Evolutionary conservation across 306 rosid genomes (phyloP).

Genomic region (Adenanthera pavonina): DNA sequence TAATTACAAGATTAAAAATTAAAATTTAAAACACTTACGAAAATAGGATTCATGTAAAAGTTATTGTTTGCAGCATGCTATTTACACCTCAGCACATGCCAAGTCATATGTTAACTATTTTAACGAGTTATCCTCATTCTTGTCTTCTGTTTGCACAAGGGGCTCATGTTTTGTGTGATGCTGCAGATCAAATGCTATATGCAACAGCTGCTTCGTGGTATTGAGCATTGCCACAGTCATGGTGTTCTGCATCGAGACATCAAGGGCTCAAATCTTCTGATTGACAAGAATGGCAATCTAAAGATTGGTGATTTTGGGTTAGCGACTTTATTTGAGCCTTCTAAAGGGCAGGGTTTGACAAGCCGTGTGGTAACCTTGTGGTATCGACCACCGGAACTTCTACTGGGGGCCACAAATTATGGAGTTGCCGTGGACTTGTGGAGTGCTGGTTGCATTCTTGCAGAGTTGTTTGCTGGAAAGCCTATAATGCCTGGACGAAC

Average conservation of each 20-base stretch:
- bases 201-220: slow-evolving; percentile 84
- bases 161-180: slow-evolving; percentile 10
- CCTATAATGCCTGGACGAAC: slow-evolving; percentile 94
- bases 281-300: slow-evolving; percentile 70
- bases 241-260: slow-evolving; percentile 92
- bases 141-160: slow-evolving; percentile 36
- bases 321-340: slow-evolving; percentile 63
- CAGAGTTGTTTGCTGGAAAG: slow-evolving; percentile 80
- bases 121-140: slow-evolving; percentile 11
- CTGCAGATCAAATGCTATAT: slow-evolving; percentile 81
- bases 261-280: slow-evolving; percentile 84
- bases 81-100: neutral
- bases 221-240: slow-evolving; percentile 82
- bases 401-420: slow-evolving; percentile 82
- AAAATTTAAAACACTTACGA: neutral
- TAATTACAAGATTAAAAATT: neutral
- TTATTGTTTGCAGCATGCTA: slow-evolving; percentile 1
- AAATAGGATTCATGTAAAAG: neutral
- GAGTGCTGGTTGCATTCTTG: slow-evolving; percentile 94
- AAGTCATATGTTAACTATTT: slow-evolving; percentile 58
- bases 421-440: slow-evolving; percentile 85
- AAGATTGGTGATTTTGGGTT: slow-evolving; percentile 91
- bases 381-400: slow-evolving; percentile 93
- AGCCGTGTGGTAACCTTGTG: slow-evolving; percentile 93
- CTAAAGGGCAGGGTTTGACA: slow-evolving; percentile 69